Evolutionary conservation across 768 basidiomycete genomes (phyloP).

Genomic region (Cantharellus cinnabarinus): DNA sequence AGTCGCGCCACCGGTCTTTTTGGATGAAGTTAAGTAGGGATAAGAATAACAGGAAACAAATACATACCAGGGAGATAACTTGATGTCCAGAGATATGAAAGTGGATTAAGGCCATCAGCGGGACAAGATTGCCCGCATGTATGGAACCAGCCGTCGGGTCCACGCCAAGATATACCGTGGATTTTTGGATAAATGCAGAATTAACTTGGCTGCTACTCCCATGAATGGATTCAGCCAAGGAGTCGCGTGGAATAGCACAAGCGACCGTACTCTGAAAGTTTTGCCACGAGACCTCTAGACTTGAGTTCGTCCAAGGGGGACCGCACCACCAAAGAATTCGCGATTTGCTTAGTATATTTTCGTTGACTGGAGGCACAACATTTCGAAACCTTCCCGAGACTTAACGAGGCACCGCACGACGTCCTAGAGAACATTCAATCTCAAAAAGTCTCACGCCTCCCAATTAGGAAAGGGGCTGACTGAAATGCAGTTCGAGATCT

Average conservation of each 20-base stretch:
- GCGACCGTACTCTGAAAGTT: constrained; percentile 14
- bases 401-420: background rate
- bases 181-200: background rate
- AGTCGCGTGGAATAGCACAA: background rate
- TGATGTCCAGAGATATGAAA: constrained; percentile 73
- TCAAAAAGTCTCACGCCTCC: too few relatives aligned
- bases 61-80: constrained; percentile 61
- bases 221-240: too few relatives aligned
- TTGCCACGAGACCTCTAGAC: constrained; percentile 14
- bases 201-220: background rate
- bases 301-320: constrained; percentile 12
- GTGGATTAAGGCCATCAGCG: constrained; percentile 70
- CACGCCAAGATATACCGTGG: constrained; percentile 63
- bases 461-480: too few relatives aligned
- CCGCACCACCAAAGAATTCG: background rate
- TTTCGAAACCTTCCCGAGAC: background rate
- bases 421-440: background rate
- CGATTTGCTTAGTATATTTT: background rate
- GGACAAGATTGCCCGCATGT: constrained; percentile 86
- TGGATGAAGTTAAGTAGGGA: background rate
- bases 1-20: constrained; percentile 89
- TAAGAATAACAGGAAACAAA: background rate
- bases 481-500: constrained; percentile 53
- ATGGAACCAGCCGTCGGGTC: constrained; percentile 83
- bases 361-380: background rate